Base-by-base conservation (phyloP, 257 asterid species). In the Lavandula angustifolia region DNA sequence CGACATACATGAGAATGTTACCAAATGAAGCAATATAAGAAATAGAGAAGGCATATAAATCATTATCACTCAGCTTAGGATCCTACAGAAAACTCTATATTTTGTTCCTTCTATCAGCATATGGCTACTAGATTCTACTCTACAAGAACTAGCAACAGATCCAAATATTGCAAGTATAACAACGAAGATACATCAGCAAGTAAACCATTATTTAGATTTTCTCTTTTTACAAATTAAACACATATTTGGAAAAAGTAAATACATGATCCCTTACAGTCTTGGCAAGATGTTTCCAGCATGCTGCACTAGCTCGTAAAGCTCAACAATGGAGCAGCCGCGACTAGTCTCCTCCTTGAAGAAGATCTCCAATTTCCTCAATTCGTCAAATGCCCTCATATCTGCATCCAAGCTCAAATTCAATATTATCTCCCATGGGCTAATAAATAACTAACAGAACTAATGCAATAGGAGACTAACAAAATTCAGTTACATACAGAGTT, bases 361-460 rank as follows among this genome's bases (percentile, higher is more conserved):
- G 38, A 86, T 84, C 76, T 94, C 99, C 66, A 94, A 76, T 79
- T 80, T 94, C 89, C 99, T 84, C 87, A 94, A 74, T 66, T 94
- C 98, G 60, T 94, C 99, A 84, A 88, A 94, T 35, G 98, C 99
- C 66, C 98, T 80, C 99, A 94, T 90, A 88, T 94, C 99, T 94
- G 68, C 74, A 70, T 54, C 14, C 73, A 65, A 71, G 16, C 64
- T 43, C 66, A 63, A 57, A 69, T 55, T 56, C 33, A 44, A 46
- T 3, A 56, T 4, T n/a, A 56, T 12, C 42, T 62, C 31, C 16
- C 16, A 27, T 5, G 13, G 4, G 50, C 1, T 12, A 54, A 49
- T 3, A 53, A 60, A 4, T n/a, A 49, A 72, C 34, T 55, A 65
- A 9, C 16, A 58, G 52, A 76, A 13, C 13, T 38, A 35, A 52